Percentiles rank a stretch among this genome's conserved stretches.
phyloP scores from a whole-genome alignment of 768 basidiomycete genomes.

The Tricholoma sp. region DNA sequence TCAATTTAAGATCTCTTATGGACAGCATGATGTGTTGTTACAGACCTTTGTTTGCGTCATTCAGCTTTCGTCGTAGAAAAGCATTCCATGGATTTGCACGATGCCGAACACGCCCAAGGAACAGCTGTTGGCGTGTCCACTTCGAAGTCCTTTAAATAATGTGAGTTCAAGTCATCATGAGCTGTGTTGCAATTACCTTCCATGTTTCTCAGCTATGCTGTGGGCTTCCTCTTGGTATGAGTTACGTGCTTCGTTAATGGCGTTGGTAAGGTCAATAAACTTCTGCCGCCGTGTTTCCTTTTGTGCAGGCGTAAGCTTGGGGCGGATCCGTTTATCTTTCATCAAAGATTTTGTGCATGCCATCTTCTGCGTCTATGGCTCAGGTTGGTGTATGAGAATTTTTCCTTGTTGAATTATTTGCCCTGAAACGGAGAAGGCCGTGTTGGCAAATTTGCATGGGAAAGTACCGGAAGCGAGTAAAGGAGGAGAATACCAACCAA shows the following conservation, averaged over 20 bases:
- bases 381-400: no score
- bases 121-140: background rate
- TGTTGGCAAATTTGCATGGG: no score
- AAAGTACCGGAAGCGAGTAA: no score
- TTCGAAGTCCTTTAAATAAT: background rate
- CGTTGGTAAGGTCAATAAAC: background rate
- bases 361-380: background rate
- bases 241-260: background rate
- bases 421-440: no score
- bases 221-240: no score
- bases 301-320: background rate
- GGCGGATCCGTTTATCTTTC: background rate
- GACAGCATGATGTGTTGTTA: background rate
- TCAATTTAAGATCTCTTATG: background rate
- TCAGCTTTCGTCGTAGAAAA: background rate
- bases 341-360: background rate
- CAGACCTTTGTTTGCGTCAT: background rate
- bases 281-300: background rate
- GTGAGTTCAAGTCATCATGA: background rate
- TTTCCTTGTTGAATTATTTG: no score
- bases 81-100: background rate
- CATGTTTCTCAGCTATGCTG: no score
- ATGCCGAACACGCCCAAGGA: background rate
- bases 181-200: no score
- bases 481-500: no score